These are phyloP conservation scores for Fusarium nygamai DNA, from an alignment of 2,329 filamentous ascomycete species.

Conservation along the genomic window DNA sequence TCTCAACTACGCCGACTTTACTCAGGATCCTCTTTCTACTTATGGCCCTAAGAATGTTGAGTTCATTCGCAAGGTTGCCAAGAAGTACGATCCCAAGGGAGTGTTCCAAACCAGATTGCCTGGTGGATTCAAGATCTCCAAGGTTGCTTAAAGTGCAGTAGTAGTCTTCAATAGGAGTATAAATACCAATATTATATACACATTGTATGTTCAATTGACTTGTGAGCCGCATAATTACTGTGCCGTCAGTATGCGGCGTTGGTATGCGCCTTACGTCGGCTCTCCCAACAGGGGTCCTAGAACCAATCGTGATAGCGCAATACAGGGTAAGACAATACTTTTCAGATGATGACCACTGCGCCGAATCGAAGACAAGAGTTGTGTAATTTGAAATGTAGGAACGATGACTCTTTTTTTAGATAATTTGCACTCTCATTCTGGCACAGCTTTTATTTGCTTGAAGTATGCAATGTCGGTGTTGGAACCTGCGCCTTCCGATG, in stretches of 20 bases:
- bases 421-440: too few relatives aligned
- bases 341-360: accelerated
- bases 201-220: too few relatives aligned
- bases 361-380: accelerated
- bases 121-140: slow-evolving; percentile 11
- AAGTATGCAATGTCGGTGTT: too few relatives aligned
- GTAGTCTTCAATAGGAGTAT: background rate
- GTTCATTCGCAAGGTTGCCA: background rate
- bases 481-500: too few relatives aligned
- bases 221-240: background rate
- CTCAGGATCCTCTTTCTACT: slow-evolving; percentile 1
- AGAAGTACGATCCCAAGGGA: background rate
- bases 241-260: too few relatives aligned
- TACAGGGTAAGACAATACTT: background rate
- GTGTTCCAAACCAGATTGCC: slow-evolving; percentile 2
- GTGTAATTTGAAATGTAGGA: accelerated
- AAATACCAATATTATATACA: background rate
- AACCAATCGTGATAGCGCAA: too few relatives aligned
- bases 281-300: background rate
- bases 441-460: too few relatives aligned
- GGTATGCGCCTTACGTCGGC: background rate
- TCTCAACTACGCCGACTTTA: slow-evolving; percentile 19
- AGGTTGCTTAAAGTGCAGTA: background rate
- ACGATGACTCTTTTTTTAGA: background rate
- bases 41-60: slow-evolving; percentile 1